These are phyloP conservation scores for Amniculicola lignicola DNA, from an alignment of 495 filamentous ascomycete species.

Conservation along the genomic window DNA sequence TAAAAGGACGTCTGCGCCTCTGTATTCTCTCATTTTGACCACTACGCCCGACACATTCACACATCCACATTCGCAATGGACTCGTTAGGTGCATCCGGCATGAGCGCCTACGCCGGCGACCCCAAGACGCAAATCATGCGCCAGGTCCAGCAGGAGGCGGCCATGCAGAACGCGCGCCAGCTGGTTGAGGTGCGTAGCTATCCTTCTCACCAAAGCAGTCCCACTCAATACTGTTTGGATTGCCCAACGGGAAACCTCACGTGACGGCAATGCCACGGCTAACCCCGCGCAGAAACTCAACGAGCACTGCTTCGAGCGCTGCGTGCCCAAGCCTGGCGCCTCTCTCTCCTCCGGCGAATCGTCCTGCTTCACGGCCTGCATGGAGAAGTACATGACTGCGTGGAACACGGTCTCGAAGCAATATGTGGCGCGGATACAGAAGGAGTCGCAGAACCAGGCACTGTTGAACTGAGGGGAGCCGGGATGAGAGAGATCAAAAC, in stretches of 20 bases:
- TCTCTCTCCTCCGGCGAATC: constrained; percentile 70
- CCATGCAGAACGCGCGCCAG: constrained; percentile 67
- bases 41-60: too few species aligned
- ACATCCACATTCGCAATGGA: too few species aligned
- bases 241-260: too few species aligned
- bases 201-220: neutral
- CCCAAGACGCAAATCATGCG: constrained; percentile 68
- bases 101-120: constrained; percentile 42
- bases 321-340: constrained; percentile 77
- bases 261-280: too few species aligned
- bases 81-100: constrained; percentile 26
- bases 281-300: constrained; percentile 99
- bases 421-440: constrained; percentile 71
- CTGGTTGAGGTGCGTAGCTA: constrained; percentile 69
- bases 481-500: too few species aligned
- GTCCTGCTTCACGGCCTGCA: constrained; percentile 79
- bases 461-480: neutral
- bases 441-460: constrained; percentile 44
- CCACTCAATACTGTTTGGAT: neutral
- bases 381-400: constrained; percentile 94
- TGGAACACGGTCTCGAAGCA: constrained; percentile 83
- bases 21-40: too few species aligned
- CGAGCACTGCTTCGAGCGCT: constrained; percentile 93
- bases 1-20: too few species aligned
- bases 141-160: constrained; percentile 71